phyloP scores from a whole-genome alignment of 176 grass and related monocot genomes.

The Elaeis guineensis region DNA sequence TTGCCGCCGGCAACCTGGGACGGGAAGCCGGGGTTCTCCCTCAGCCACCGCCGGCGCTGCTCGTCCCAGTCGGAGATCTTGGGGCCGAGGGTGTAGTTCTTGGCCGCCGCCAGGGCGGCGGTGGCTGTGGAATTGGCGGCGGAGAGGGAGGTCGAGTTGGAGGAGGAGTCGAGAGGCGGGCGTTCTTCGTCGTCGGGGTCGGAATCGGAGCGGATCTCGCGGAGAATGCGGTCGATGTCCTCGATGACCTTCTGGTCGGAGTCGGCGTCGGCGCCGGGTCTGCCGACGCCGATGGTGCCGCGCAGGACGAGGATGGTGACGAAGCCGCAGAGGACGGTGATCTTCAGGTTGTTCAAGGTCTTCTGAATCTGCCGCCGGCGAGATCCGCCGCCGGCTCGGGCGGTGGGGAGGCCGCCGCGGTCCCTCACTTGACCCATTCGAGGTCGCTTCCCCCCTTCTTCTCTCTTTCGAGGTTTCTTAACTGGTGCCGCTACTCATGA shows the following conservation, averaged over 20 bases:
- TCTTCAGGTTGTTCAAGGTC: constrained; percentile 56
- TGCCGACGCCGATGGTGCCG: constrained; percentile 44
- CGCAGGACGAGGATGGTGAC: constrained; percentile 62
- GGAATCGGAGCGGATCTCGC: constrained; percentile 62
- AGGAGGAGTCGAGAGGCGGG: not conserved
- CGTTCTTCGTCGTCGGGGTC: constrained; percentile 31
- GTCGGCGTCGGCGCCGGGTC: not conserved
- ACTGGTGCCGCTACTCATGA: too few species aligned
- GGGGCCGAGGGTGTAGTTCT: constrained; percentile 57
- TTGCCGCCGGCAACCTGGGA: constrained; percentile 11
- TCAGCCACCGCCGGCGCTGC: constrained; percentile 56
- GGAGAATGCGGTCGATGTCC: constrained; percentile 61
- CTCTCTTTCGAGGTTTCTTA: not conserved
- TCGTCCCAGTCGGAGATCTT: constrained; percentile 65
- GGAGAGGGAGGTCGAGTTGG: constrained; percentile 32
- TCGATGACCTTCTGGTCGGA: constrained; percentile 40
- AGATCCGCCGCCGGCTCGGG: constrained; percentile 10
- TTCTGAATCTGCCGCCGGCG: constrained; percentile 31
- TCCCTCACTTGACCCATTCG: not conserved
- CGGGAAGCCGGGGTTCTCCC: constrained; percentile 43
- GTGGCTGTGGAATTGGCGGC: constrained; percentile 3
- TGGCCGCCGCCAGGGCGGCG: not conserved
- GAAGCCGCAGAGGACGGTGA: constrained; percentile 62
- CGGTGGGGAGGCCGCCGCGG: constrained; percentile 8
- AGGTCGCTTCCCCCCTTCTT: not conserved